A percentile compares a stretch with the other conserved stretches of the same genome.
phyloP scores from a whole-genome alignment of 176 grass and related monocot genomes.

The Juncus effusus region DNA sequence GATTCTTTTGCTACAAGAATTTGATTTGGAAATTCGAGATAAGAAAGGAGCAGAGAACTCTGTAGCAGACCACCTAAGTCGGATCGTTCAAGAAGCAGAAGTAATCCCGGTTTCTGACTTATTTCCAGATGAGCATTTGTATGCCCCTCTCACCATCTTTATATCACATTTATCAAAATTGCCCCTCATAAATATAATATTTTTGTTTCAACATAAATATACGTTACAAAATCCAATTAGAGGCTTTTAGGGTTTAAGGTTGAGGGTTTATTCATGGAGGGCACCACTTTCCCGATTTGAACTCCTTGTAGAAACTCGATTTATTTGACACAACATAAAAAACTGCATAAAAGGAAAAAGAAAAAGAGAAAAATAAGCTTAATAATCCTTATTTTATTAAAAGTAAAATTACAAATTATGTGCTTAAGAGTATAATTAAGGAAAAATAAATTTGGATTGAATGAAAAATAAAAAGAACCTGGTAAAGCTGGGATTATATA shows the following conservation, averaged over 20 bases:
- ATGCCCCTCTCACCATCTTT: neutral
- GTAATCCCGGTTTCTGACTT: too few species aligned
- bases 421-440: too few species aligned
- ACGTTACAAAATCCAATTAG: neutral
- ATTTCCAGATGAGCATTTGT: too few species aligned
- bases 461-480: conserved; percentile 33
- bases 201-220: neutral
- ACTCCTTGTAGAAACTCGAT: conserved; percentile 61
- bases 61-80: too few species aligned
- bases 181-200: neutral
- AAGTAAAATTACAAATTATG: too few species aligned
- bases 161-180: neutral
- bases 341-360: conserved; percentile 40
- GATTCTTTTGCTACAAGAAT: too few species aligned
- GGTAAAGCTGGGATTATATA: conserved; percentile 67
- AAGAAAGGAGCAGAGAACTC: too few species aligned
- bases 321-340: conserved; percentile 91
- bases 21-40: too few species aligned
- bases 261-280: conserved; percentile 33
- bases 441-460: neutral
- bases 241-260: neutral
- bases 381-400: too few species aligned
- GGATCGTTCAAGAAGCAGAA: too few species aligned
- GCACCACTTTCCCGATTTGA: conserved; percentile 72
- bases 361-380: neutral